Percentiles rank a stretch among this genome's conserved stretches.
Conservation (phyloP, 2,329 filamentous ascomycete species). For the Xylariaceae sp. region DNA sequence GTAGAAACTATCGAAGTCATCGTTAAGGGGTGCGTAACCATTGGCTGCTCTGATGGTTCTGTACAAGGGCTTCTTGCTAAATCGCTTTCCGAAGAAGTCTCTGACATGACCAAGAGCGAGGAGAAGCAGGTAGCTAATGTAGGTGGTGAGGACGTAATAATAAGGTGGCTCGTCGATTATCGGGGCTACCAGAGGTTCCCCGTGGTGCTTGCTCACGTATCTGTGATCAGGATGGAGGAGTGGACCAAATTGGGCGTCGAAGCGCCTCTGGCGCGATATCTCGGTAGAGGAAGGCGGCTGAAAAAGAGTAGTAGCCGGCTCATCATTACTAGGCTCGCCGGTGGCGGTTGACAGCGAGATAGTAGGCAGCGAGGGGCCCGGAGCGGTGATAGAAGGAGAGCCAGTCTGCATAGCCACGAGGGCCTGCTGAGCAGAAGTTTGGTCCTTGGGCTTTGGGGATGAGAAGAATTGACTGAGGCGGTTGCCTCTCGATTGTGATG, state of each 20-base stretch:
- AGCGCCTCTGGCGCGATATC: slow-evolving; percentile 71
- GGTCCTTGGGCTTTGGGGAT: slow-evolving; percentile 73
- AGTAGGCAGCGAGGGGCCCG: slow-evolving; percentile 79
- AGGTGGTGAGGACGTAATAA: slow-evolving; percentile 95
- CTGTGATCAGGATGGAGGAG: slow-evolving; percentile 78
- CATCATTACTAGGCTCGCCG: slow-evolving; percentile 72
- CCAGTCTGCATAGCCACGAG: slow-evolving; percentile 65
- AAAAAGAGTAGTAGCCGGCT: slow-evolving; percentile 78
- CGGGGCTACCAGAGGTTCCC: slow-evolving; percentile 76
- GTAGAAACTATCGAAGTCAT: slow-evolving; percentile 99
- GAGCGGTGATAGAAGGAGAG: slow-evolving; percentile 67
- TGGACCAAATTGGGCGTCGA: slow-evolving; percentile 90
- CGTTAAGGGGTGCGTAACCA: slow-evolving; percentile 93
- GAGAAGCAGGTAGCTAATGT: slow-evolving; percentile 95
- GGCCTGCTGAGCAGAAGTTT: slow-evolving; percentile 66
- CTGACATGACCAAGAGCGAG: slow-evolving; percentile 94
- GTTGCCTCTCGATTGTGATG: slow-evolving; percentile 69
- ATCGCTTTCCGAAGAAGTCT: slow-evolving; percentile 97
- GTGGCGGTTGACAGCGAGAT: slow-evolving; percentile 90
- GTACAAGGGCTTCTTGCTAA: slow-evolving; percentile 81
- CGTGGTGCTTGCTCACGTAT: slow-evolving; percentile 87
- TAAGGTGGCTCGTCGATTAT: slow-evolving; percentile 95
- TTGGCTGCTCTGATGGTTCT: slow-evolving; percentile 79
- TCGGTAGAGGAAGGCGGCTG: slow-evolving; percentile 86
- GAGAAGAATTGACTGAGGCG: slow-evolving; percentile 84